Evolutionary conservation across 169 alveolate species (phyloP).

Genomic region (Theileria luwenshuni): DNA sequence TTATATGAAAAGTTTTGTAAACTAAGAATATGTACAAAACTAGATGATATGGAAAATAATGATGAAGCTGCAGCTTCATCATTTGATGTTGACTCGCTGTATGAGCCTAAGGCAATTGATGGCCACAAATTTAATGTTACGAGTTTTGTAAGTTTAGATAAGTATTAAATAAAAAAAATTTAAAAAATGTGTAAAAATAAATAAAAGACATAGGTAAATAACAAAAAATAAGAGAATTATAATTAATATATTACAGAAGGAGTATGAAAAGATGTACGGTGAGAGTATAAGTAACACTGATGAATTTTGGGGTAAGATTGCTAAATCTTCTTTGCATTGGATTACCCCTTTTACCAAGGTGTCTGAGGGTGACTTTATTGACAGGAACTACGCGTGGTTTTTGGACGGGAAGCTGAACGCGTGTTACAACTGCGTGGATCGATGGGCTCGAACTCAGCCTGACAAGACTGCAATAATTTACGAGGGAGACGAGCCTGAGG

Average conservation of each 20-base stretch:
- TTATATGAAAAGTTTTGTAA: no score
- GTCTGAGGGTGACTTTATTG: slow-evolving; percentile 66
- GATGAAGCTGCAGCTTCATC: slow-evolving; percentile 12
- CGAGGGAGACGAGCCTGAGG: slow-evolving; percentile 87
- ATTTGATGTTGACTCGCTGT: slow-evolving; percentile 43
- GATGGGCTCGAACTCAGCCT: slow-evolving; percentile 90
- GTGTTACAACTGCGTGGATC: slow-evolving; percentile 92
- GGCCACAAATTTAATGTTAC: slow-evolving; percentile 46
- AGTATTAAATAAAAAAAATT: background rate
- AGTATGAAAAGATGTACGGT: slow-evolving; percentile 69
- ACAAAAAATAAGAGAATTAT: background rate
- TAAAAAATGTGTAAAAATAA: background rate
- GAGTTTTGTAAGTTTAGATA: slow-evolving; percentile 23
- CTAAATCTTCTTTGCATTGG: slow-evolving; percentile 35
- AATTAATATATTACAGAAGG: slow-evolving; percentile 27
- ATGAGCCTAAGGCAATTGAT: slow-evolving; percentile 29
- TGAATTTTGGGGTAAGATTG: slow-evolving; percentile 73
- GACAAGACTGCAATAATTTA: slow-evolving; percentile 83
- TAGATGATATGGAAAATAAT: no score
- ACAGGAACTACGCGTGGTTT: slow-evolving; percentile 84
- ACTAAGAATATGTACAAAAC: no score
- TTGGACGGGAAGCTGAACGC: slow-evolving; percentile 87
- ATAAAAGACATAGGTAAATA: background rate
- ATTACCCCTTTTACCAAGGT: slow-evolving; percentile 58
- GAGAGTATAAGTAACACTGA: slow-evolving; percentile 73